Evolutionary conservation across 768 basidiomycete genomes (phyloP), one percentile per base, ranked within the genome.

Genomic region (Podaxis carcinomalis): DNA sequence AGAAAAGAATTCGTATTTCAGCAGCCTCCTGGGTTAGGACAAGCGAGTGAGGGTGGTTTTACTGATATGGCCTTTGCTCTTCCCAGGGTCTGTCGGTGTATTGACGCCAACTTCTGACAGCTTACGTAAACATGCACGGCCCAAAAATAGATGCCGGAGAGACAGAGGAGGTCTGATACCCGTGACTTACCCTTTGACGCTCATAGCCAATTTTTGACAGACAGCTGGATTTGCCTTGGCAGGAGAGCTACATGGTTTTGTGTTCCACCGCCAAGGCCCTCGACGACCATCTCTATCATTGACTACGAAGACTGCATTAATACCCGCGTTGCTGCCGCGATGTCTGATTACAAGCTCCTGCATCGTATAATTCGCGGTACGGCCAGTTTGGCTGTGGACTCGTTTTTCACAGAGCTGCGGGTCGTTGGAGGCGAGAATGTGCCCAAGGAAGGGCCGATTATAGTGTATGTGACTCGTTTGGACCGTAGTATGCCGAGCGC

Each of bases 371-470:
- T 97, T 62, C 85, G 90, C 57, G 76, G 76, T 49, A 74, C 95
- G 52, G 89, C 95, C 23, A 76, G 80, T 35, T 84, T 86, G 74
- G 89, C 93, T 1, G 82, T 93, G 10, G 80, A 84, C 70, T 89
- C 91, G 4, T 98, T 98, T 80, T 98, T 96, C 80, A 85, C 84
- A 0, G 89, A 93, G 72, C 83, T 97, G 51, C 88, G 86, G 68
- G 85, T 97, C 61, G 83, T 96, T 63, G 93, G 92, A 52, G 86
- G 82, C 44, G 93, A 96, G 73, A 89, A 95, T 71, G 92, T 98
- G 13, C 95, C 96, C 2, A 74, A 71, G 68, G 81, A 89, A 63
- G 95, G 94, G 0, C 94, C 95, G n/a, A 86, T 97, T 66, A 91
- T 98, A 66, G 88, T 95, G 93, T 95, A 77, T 72, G 89, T 84